Evolutionary conservation across 495 filamentous ascomycete genomes (phyloP), one percentile per base, ranked within the genome.

Genomic region (Neurospora sp.): DNA sequence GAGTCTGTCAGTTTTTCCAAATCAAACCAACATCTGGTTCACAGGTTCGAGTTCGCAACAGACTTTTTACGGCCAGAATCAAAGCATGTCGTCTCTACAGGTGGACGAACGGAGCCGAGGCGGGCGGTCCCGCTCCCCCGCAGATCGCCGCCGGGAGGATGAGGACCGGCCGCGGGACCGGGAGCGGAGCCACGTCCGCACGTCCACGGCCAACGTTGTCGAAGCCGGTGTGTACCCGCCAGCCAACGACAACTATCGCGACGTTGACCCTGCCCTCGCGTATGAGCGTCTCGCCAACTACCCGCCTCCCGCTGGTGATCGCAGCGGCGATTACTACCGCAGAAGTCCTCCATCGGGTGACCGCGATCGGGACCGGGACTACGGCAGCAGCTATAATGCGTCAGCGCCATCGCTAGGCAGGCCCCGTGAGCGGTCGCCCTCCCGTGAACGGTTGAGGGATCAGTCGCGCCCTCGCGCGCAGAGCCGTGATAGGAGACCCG

Each of bases 111-210:
- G 85, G 81, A 86, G 87, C 77, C 88, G 87, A 74, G 87, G 88
- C 74, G 87, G 83, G 71, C 88, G 89, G 72, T 89, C 88, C 77
- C 90, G 86, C 70, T 91, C 90, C 14, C 88, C 89, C 41, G 81
- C 81, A 71, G 82, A 84, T 72, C 84, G 84, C 72, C 80, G 77
- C 71, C 80, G 81, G 62, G 75, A 71, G 20, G 78, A 77, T 35
- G 73, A 73, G n/a, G 78, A 77, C 12, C 82, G 80, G 31, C 54
- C 54, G 2, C 49, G 49, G 23, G 49, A 60, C 54, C 82, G 80
- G 70, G 83, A 86, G 74, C 83, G 84, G 14, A 85, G 80, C 74
- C 79, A 82, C 66, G 80, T 79, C 23, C 84, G 85, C 27, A 70
- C 74, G 11, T 70, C 54, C 20, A 31, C 76, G 37, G 81, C 82